Percentiles rank a stretch among this genome's conserved stretches.
phyloP scores from a whole-genome alignment of 495 filamentous ascomycete genomes.

The Cercophora sp. region DNA sequence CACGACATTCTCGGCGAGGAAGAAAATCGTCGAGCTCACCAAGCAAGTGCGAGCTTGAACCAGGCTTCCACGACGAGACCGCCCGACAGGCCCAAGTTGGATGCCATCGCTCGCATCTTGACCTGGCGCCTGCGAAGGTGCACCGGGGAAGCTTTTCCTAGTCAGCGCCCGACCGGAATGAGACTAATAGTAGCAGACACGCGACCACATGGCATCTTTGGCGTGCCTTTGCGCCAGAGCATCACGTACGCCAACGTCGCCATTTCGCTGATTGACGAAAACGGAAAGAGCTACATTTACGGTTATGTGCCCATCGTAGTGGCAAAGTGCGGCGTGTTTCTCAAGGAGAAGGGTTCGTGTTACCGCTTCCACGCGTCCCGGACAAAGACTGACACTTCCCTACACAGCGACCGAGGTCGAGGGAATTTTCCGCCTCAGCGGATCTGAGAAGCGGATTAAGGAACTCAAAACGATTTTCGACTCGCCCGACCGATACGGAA shows the following conservation, averaged over 20 bases:
- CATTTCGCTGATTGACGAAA: conserved; percentile 87
- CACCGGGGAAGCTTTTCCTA: conserved; percentile 10
- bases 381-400: conserved; percentile 2
- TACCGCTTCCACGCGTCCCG: background rate
- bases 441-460: conserved; percentile 97
- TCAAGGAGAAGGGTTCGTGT: conserved; percentile 92
- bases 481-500: conserved; percentile 93
- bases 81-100: conserved; percentile 17
- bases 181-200: conserved; percentile 33
- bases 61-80: conserved; percentile 8
- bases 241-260: conserved; percentile 99
- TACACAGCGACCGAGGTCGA: conserved; percentile 84
- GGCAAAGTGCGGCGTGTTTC: conserved; percentile 94
- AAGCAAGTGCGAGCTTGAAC: conserved; percentile 31
- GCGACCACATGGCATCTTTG: conserved; percentile 67
- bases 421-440: conserved; percentile 94
- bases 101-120: conserved; percentile 18
- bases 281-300: conserved; percentile 94
- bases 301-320: conserved; percentile 99
- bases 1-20: conserved; percentile 15
- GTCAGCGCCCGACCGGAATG: conserved; percentile 3
- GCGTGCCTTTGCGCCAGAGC: conserved; percentile 87
- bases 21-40: conserved; percentile 16
- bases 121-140: conserved; percentile 13
- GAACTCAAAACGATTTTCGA: conserved; percentile 89